Evolutionary conservation across 2,329 filamentous ascomycete genomes (phyloP).

Genomic region (Calycina marina): DNA sequence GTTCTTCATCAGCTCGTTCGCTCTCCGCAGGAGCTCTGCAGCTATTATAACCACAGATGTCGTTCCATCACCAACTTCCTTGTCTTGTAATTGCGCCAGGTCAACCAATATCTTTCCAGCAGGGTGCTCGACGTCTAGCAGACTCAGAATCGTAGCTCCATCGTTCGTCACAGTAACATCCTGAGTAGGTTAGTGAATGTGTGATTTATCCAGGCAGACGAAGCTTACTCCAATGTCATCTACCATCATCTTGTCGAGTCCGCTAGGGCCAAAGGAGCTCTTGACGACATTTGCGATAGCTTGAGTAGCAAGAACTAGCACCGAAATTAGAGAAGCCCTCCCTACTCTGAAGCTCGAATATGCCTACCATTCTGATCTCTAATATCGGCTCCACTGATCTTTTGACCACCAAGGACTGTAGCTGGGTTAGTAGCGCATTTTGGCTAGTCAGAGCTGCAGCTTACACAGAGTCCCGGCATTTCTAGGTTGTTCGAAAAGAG

Average conservation of each 20-base stretch:
- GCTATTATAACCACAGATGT: slow-evolving; percentile 97
- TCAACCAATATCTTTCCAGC: slow-evolving; percentile 98
- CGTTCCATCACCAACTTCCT: slow-evolving; percentile 96
- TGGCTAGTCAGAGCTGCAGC: slow-evolving; percentile 5
- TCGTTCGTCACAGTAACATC: slow-evolving; percentile 99
- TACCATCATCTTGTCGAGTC: slow-evolving; percentile 99
- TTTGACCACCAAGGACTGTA: slow-evolving; percentile 79
- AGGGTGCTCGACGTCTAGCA: slow-evolving; percentile 94
- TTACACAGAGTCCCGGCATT: slow-evolving; percentile 81
- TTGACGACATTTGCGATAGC: slow-evolving; percentile 98
- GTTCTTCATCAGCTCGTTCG: slow-evolving; percentile 98
- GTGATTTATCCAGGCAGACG: slow-evolving; percentile 1
- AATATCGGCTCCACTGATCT: slow-evolving; percentile 94
- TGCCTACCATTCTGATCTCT: slow-evolving; percentile 81
- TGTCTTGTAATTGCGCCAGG: slow-evolving; percentile 94
- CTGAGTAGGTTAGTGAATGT: slow-evolving; percentile 27
- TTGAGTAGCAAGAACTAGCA: slow-evolving; percentile 75
- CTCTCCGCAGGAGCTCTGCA: slow-evolving; percentile 81
- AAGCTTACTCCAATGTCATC: slow-evolving; percentile 83
- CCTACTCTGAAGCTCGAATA: slow-evolving; percentile 6
- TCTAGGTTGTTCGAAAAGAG: slow-evolving; percentile 89
- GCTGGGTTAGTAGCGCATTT: slow-evolving; percentile 15
- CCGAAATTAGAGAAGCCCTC: slow-evolving; percentile 7
- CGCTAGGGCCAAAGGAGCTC: slow-evolving; percentile 93
- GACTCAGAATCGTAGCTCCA: slow-evolving; percentile 86